These are phyloP conservation scores for Cladophialophora carrionii DNA, from an alignment of 2,329 filamentous ascomycete genomes.

Conservation along the genomic window DNA sequence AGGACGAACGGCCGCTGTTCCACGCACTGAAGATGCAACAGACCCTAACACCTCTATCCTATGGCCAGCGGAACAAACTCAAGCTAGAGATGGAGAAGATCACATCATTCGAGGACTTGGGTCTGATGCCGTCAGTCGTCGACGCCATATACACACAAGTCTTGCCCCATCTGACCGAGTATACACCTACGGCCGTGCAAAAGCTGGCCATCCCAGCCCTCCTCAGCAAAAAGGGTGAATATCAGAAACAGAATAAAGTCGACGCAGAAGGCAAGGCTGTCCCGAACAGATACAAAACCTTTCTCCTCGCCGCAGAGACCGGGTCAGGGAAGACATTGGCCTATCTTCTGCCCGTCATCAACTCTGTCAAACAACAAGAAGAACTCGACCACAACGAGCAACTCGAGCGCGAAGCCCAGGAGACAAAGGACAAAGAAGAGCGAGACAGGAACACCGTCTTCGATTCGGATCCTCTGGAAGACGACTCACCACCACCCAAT, in stretches of 20 bases:
- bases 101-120: constrained; percentile 79
- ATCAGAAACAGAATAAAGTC: constrained; percentile 38
- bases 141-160: constrained; percentile 73
- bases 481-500: constrained; percentile 65
- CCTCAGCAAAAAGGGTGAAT: constrained; percentile 52
- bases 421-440: constrained; percentile 52
- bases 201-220: constrained; percentile 83
- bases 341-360: constrained; percentile 81
- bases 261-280: constrained; percentile 45
- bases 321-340: constrained; percentile 96
- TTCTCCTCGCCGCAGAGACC: constrained; percentile 90
- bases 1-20: constrained; percentile 58
- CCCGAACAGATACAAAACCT: constrained; percentile 59
- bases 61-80: constrained; percentile 65
- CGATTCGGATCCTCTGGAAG: constrained; percentile 61
- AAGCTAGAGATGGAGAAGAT: constrained; percentile 67
- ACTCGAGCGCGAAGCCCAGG: constrained; percentile 44
- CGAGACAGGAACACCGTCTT: constrained; percentile 56
- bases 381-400: constrained; percentile 65
- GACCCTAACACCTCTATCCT: constrained; percentile 73
- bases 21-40: constrained; percentile 96
- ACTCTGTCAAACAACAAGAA: constrained; percentile 81
- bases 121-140: constrained; percentile 71
- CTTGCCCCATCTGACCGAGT: constrained; percentile 71
- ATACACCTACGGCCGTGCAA: constrained; percentile 86